Evolutionary conservation across 257 asterid genomes (phyloP).

Genomic region (Striga asiatica): DNA sequence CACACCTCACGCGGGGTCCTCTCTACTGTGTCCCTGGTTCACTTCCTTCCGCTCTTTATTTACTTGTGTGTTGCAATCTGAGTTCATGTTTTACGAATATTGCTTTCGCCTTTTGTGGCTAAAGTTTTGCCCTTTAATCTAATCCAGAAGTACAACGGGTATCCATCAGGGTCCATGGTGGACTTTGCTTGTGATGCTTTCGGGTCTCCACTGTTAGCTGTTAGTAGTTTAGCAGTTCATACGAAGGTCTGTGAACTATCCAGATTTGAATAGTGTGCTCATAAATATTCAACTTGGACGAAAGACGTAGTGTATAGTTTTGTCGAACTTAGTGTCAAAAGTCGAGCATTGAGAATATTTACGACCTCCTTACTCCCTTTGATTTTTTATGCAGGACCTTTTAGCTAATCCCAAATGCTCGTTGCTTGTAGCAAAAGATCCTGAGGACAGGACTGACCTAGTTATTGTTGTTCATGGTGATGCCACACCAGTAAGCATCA

Average conservation of each 20-base stretch:
- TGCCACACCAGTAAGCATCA: conserved; percentile 58
- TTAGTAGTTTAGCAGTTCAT: conserved; percentile 83
- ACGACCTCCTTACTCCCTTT: neutral
- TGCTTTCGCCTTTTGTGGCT: neutral
- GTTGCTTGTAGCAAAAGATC: conserved; percentile 90
- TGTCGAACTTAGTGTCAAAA: conserved; percentile 1
- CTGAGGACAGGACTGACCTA: conserved; percentile 80
- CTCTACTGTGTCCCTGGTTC: conserved; percentile 80
- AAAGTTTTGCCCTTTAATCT: neutral
- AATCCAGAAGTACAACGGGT: conserved; percentile 74
- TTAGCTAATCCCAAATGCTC: conserved; percentile 80
- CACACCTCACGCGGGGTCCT: conserved; percentile 76
- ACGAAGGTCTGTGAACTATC: conserved; percentile 46
- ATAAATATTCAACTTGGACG: too few relatives aligned
- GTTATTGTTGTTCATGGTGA: conserved; percentile 78
- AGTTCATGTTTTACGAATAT: neutral
- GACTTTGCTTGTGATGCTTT: conserved; percentile 92
- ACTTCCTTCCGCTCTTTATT: neutral
- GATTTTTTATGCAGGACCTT: conserved; percentile 62
- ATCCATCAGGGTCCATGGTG: conserved; percentile 92
- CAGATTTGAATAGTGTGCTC: too few relatives aligned
- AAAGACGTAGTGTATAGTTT: too few relatives aligned
- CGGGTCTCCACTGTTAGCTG: conserved; percentile 79
- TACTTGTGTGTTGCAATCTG: neutral
- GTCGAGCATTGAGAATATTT: conserved; percentile 5